Base-by-base conservation (phyloP, 768 basidiomycete species). In the Scleroderma bovista region DNA sequence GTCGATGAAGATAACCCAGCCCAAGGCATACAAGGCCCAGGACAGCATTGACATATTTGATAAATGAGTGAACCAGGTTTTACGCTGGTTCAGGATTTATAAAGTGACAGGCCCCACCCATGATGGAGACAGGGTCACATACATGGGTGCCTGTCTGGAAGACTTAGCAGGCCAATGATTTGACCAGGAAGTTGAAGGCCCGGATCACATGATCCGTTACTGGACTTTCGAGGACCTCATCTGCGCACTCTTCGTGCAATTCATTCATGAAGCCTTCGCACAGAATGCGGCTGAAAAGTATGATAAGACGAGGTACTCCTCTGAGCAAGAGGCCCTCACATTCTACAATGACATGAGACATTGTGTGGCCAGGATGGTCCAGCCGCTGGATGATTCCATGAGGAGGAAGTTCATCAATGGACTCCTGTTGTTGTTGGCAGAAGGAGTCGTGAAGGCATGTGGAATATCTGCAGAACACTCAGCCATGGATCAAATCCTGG, bases 271-370 rank as follows among this genome's bases (percentile, higher is more conserved):
- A 29, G 26, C 26, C 4, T 29, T 9, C 9, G 26, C 9, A 9
- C 26, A 29, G 26, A 29, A 38, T 20, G 37, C 47, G 10, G 26
- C 23, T 13, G 37, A 48, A 22, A 20, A 24, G 12, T 48, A 26
- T 20, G 22, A 38, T 11, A 39, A 24, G 12, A 33, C 31, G 3
- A 36, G 26, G 17, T 39, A 48, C 36, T 48, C 26, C 9, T 3
- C 15, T 1, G 24, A 19, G 3, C 23, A 40, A 20, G 47, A 38
- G 17, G 34, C 38, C 26, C 31, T 48, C 16, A 38, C 47, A 16
- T 48, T 48, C 24, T 48, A 39, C 17, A 48, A 48, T 26, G 37
- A 48, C 5, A 10, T 48, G 23, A 22, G 41, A 20, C 17, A n/a
- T 19, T 6, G n/a, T 5, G 47, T 38, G 7, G 12, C 20, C n/a